Percentiles rank a stretch among this genome's conserved stretches.
phyloP scores from a whole-genome alignment of 768 basidiomycete genomes.

The Xerocomus potaroensis region DNA sequence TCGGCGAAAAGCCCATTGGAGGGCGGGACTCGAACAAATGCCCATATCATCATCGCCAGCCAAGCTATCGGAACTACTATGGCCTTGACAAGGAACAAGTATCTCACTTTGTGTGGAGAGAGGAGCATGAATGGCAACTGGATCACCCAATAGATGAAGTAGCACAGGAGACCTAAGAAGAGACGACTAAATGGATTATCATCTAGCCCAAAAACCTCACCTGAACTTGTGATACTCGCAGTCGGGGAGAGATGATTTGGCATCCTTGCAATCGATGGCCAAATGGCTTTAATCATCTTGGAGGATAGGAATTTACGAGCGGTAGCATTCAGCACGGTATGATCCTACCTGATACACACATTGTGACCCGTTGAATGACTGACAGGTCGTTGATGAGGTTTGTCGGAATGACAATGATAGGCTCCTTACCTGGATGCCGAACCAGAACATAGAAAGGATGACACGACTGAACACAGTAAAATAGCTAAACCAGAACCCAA shows the following conservation, averaged over 20 bases:
- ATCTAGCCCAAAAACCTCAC: too few relatives aligned
- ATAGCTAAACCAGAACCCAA: conserved; percentile 89
- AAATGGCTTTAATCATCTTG: conserved; percentile 75
- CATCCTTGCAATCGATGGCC: conserved; percentile 65
- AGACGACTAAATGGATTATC: too few relatives aligned
- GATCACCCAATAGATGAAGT: conserved; percentile 73
- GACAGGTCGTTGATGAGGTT: neutral
- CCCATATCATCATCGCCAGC: conserved; percentile 76
- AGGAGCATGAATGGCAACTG: conserved; percentile 74
- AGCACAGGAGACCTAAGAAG: conserved; percentile 75
- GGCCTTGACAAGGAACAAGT: conserved; percentile 70
- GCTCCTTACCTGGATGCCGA: conserved; percentile 56
- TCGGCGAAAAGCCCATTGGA: conserved; percentile 54
- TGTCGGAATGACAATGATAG: neutral
- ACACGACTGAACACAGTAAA: conserved; percentile 79
- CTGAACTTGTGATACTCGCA: conserved; percentile 60
- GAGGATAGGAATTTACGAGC: too few relatives aligned
- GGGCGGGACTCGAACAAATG: conserved; percentile 63
- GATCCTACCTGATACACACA: conserved; percentile 57
- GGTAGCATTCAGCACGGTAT: too few relatives aligned
- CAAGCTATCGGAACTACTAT: conserved; percentile 61
- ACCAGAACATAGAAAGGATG: conserved; percentile 81
- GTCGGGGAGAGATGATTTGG: conserved; percentile 58
- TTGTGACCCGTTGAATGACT: conserved; percentile 62
- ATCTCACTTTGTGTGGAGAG: conserved; percentile 73